These are phyloP conservation scores for Colletotrichum lupini DNA, from an alignment of 2,329 filamentous ascomycete species.

Conservation along the genomic window DNA sequence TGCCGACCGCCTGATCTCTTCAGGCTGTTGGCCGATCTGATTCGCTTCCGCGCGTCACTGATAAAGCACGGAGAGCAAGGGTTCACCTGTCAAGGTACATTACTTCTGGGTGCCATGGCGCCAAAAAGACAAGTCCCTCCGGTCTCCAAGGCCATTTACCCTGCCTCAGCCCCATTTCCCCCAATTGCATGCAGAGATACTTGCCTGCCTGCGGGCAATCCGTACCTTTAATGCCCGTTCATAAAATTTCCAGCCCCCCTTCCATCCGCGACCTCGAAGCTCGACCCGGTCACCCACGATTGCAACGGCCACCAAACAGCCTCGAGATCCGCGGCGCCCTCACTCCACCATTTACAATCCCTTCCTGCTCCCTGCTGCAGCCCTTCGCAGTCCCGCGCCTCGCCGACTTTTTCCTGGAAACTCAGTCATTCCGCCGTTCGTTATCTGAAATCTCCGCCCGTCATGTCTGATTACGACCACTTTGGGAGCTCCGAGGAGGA, in stretches of 20 bases:
- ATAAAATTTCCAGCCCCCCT: constrained; percentile 36
- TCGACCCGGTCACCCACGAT: constrained; percentile 21
- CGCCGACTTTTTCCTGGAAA: not conserved
- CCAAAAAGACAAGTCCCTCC: not conserved
- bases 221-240: constrained; percentile 16
- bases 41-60: constrained; percentile 29
- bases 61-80: constrained; percentile 29
- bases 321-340: constrained; percentile 21
- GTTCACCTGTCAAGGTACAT: constrained; percentile 30
- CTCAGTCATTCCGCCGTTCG: constrained; percentile 19
- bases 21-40: constrained; percentile 20
- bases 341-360: constrained; percentile 23
- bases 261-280: constrained; percentile 29
- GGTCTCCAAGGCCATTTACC: not conserved
- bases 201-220: not conserved
- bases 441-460: constrained; percentile 25
- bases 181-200: constrained; percentile 16
- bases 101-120: constrained; percentile 9
- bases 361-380: constrained; percentile 2
- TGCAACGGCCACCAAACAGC: constrained; percentile 18
- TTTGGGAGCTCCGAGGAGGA: constrained; percentile 83
- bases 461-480: constrained; percentile 77
- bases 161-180: constrained; percentile 32
- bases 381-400: constrained; percentile 1
- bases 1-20: constrained; percentile 29